Evolutionary conservation across 2,329 filamentous ascomycete genomes (phyloP).

Genomic region (Alternaria sp.): DNA sequence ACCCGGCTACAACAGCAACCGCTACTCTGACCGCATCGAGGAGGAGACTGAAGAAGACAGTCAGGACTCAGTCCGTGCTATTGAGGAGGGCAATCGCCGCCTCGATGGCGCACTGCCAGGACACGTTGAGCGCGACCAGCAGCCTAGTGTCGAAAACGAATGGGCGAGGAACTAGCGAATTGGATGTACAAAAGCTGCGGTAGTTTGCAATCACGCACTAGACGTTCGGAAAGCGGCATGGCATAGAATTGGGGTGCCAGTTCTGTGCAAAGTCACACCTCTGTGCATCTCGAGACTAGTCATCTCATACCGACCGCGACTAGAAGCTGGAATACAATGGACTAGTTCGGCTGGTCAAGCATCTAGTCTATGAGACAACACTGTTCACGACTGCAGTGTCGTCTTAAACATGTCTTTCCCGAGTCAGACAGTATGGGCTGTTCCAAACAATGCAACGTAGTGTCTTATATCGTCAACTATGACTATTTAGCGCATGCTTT

Average conservation of each 20-base stretch:
- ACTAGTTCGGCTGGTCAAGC: neutral
- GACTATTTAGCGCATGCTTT: neutral
- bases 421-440: neutral
- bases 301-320: neutral
- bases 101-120: constrained; percentile 26
- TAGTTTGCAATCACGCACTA: neutral
- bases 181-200: neutral
- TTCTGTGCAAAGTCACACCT: neutral
- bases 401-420: neutral
- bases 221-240: neutral
- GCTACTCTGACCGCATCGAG: constrained; percentile 40
- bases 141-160: constrained; percentile 33
- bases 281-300: neutral
- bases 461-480: neutral
- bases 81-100: constrained; percentile 27
- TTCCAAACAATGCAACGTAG: neutral
- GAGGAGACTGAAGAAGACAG: constrained; percentile 32
- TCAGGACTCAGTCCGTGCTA: constrained; percentile 18
- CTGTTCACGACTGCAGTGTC: neutral
- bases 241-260: neutral
- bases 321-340: neutral
- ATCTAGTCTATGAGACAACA: neutral
- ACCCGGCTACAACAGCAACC: constrained; percentile 31
- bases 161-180: constrained; percentile 25
- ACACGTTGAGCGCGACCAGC: constrained; percentile 22